A percentile compares a stretch with the other conserved stretches of the same genome.
Evolutionary conservation across 2,329 filamentous ascomycete species (phyloP).

Genomic region (Cyanodermella asteris): DNA sequence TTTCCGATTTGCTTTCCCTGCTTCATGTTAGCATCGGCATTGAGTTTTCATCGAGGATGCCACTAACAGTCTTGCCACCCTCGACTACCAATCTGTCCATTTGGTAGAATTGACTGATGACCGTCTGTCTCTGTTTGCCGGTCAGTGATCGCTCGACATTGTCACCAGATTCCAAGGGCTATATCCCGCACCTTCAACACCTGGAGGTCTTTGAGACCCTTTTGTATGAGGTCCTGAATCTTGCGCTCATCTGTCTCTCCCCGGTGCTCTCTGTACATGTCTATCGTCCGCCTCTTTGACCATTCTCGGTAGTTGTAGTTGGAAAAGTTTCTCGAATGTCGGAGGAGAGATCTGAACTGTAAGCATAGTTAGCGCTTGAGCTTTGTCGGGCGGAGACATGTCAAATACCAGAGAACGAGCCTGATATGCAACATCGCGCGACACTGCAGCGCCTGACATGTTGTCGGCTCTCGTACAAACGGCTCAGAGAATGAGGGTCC

Average conservation of each 20-base stretch:
- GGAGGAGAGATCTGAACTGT: slow-evolving; percentile 79
- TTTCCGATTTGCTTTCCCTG: slow-evolving; percentile 49
- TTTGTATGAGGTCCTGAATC: slow-evolving; percentile 76
- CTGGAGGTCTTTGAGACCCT: slow-evolving; percentile 68
- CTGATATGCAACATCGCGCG: too few relatives aligned
- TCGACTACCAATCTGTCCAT: slow-evolving; percentile 82
- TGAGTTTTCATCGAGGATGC: slow-evolving; percentile 7
- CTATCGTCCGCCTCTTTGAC: slow-evolving; percentile 69
- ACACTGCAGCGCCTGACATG: too few relatives aligned
- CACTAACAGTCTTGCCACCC: slow-evolving; percentile 51
- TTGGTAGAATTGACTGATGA: slow-evolving; percentile 88
- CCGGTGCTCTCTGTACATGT: slow-evolving; percentile 71
- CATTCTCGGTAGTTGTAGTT: slow-evolving; percentile 98
- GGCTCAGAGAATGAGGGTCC: too few relatives aligned
- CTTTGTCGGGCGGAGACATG: too few relatives aligned
- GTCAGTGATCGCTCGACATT: slow-evolving; percentile 14
- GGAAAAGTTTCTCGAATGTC: slow-evolving; percentile 68
- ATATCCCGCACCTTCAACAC: slow-evolving; percentile 55
- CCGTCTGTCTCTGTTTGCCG: slow-evolving; percentile 62
- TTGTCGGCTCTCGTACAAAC: too few relatives aligned
- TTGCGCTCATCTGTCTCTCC: slow-evolving; percentile 48
- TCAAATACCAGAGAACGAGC: too few relatives aligned
- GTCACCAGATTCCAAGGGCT: not conserved
- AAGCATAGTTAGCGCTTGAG: too few relatives aligned
- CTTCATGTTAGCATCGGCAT: slow-evolving; percentile 7